A percentile compares a stretch with the other conserved stretches of the same genome.
phyloP scores from a whole-genome alignment of 2,329 filamentous ascomycete species.

The Leptographium lundbergii region DNA sequence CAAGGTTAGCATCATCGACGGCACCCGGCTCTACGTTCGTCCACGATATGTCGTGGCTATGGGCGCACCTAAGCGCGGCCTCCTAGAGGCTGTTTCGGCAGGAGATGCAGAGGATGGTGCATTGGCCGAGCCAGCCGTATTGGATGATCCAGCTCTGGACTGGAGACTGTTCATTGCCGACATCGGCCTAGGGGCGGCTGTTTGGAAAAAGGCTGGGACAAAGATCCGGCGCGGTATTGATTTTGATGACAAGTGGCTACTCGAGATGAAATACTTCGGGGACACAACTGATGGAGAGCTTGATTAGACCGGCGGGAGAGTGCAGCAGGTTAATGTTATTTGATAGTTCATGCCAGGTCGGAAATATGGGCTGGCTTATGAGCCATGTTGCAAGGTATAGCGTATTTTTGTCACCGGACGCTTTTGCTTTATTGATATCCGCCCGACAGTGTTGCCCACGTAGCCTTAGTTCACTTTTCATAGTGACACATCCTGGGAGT shows the following conservation, averaged over 20 bases:
- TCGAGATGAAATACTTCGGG: constrained; percentile 42
- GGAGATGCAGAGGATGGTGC: constrained; percentile 33
- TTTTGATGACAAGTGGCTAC: constrained; percentile 78
- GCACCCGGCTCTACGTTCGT: constrained; percentile 65
- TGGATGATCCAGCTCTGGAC: constrained; percentile 31
- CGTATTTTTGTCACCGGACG: no score
- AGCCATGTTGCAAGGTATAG: no score
- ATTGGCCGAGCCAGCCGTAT: constrained; percentile 13
- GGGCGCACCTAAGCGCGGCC: constrained; percentile 73
- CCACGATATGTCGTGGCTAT: constrained; percentile 75
- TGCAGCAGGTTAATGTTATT: no score
- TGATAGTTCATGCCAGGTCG: no score
- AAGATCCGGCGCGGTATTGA: constrained; percentile 73
- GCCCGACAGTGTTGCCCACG: no score
- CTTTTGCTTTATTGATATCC: no score
- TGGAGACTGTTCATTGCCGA: constrained; percentile 82
- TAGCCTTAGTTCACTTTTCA: no score
- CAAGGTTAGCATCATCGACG: constrained; percentile 54
- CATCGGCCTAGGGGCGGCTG: constrained; percentile 69
- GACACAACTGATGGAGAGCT: no score
- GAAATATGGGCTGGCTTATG: no score
- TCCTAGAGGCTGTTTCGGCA: constrained; percentile 62
- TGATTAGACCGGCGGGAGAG: no score
- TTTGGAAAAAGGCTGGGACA: constrained; percentile 75
- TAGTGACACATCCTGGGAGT: no score